Conservation (phyloP, 2,329 filamentous ascomycete genomes). For the Verticillium albo-atrum region DNA sequence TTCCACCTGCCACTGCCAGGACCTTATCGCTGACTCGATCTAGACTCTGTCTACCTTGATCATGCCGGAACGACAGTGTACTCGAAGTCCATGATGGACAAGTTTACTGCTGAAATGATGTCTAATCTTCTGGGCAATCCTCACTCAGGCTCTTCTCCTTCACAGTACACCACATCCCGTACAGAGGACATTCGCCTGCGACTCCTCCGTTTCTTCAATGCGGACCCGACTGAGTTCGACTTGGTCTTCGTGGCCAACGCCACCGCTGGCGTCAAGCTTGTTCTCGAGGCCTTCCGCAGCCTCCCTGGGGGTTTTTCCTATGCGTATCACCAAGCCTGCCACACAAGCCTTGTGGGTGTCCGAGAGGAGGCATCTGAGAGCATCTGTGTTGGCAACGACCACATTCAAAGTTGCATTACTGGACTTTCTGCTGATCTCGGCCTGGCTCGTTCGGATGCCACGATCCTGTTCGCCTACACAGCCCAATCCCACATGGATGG, state of each 20-base stretch:
- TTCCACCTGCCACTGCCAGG: background rate
- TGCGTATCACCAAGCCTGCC: slow-evolving; percentile 76
- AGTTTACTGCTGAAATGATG: slow-evolving; percentile 75
- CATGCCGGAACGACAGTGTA: slow-evolving; percentile 91
- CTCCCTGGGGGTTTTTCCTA: slow-evolving; percentile 71
- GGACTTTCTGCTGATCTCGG: background rate
- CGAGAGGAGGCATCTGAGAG: slow-evolving; percentile 65
- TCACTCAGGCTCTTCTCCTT: slow-evolving; percentile 79
- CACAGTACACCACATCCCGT: slow-evolving; percentile 68
- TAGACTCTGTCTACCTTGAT: slow-evolving; percentile 78
- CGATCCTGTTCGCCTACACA: slow-evolving; percentile 24
- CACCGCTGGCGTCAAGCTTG: slow-evolving; percentile 84
- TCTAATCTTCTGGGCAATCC: slow-evolving; percentile 83
- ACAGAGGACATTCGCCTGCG: slow-evolving; percentile 73
- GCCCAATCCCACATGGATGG: slow-evolving; percentile 14
- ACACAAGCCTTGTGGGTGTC: slow-evolving; percentile 82
- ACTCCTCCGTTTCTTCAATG: slow-evolving; percentile 72
- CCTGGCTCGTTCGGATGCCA: slow-evolving; percentile 14
- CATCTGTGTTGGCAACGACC: slow-evolving; percentile 61
- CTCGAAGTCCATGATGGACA: slow-evolving; percentile 74
- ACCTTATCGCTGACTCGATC: slow-evolving; percentile 5
- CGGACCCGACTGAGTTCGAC: slow-evolving; percentile 77
- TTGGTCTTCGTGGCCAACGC: slow-evolving; percentile 90
- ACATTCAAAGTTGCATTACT: slow-evolving; percentile 40
- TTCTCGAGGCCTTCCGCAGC: slow-evolving; percentile 71